phyloP scores from a whole-genome alignment of 306 rosid species.

The Cajanus cajan region DNA sequence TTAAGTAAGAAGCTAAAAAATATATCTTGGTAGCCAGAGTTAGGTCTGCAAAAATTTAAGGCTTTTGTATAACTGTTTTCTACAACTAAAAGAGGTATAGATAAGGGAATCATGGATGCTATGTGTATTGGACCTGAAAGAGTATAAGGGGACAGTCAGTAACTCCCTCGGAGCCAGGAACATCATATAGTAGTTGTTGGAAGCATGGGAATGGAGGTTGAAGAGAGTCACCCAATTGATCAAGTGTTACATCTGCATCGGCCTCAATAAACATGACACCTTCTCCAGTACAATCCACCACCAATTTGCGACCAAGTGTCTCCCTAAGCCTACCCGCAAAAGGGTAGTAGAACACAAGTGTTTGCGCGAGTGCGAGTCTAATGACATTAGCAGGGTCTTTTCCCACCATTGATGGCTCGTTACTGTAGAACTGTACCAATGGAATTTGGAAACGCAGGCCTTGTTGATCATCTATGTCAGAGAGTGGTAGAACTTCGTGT shows the following conservation, averaged over 20 bases:
- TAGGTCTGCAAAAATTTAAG: too few relatives aligned
- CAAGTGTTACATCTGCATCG: not conserved
- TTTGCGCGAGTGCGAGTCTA: not conserved
- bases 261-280: not conserved
- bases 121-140: constrained; percentile 34
- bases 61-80: too few relatives aligned
- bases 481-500: not conserved
- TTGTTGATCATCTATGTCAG: constrained; percentile 35
- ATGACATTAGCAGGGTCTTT: constrained; percentile 26
- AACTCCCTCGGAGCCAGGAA: constrained; percentile 40
- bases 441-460: constrained; percentile 3
- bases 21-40: too few relatives aligned
- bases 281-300: constrained; percentile 39
- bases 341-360: constrained; percentile 34
- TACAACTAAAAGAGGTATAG: not conserved
- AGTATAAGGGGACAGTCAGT: constrained; percentile 39
- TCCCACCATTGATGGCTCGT: constrained; percentile 6
- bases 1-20: too few relatives aligned
- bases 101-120: not conserved
- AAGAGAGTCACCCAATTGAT: not conserved
- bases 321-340: constrained; percentile 40
- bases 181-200: constrained; percentile 33
- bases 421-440: not conserved
- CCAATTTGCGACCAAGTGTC: constrained; percentile 9
- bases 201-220: constrained; percentile 47